Base-by-base conservation (phyloP, 768 basidiomycete species). In the Hygrophoropsis aurantiaca region DNA sequence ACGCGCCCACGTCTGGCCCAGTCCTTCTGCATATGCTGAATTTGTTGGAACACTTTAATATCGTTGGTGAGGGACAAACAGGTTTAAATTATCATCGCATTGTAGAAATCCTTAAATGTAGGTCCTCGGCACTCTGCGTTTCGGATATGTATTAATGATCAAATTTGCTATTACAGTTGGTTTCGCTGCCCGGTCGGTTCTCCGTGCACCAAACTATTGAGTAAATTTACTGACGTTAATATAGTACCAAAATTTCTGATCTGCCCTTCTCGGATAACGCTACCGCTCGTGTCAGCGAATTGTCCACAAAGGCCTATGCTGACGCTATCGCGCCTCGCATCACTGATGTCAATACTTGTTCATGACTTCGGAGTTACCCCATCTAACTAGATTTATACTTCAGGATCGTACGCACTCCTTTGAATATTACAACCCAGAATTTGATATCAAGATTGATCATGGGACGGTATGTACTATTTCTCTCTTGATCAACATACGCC, bases 11-110 rank as follows among this genome's bases (percentile, higher is more conserved):
- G 8, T 87, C 87, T 10, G 94, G 95, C 5, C 85, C 90, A 74
- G 90, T 89, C n/a, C 70, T 98, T 34, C 69, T 97, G 33, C 87
- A 92, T 60, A 87, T 97, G 77, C 71, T 98, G n/a, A 97, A 97
- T 60, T 63, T 94, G 16, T 69, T 95, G 38, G 94, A 97, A 60
- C 74, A 77, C n/a, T 97, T 79, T 58, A 69, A 75, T 42, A 58
- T 74, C 30, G 65, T 79, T 26, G 54, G 75, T 15, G 68, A 70
- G 20, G 81, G 81, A 37, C 65, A 73, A 52, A 83, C 75, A n/a
- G 73, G 75, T 1, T 61, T 91, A 13, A 87, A 82, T 53, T 73
- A 80, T 3, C 97, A 98, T 63, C 76, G 94, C 38, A 61, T 90
- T 4, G 73, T 97, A 11, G 97, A 98, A 66, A 79, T 81, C 0